Base-by-base conservation (phyloP, 495 filamentous ascomycete species). In the Aspergillus haitiensis region DNA sequence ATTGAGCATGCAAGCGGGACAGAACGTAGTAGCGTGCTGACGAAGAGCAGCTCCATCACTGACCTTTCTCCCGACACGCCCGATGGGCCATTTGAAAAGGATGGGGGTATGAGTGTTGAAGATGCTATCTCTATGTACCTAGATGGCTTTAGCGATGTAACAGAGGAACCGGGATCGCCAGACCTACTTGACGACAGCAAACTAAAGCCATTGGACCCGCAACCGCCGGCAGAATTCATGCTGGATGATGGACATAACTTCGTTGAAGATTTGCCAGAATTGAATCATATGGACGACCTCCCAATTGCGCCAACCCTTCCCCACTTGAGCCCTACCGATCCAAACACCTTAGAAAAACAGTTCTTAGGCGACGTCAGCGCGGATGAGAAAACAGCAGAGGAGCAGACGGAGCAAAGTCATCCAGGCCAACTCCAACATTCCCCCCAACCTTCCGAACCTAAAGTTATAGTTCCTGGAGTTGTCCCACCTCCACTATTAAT, bases 81-180 rank as follows among this genome's bases (percentile, higher is more conserved):
- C 59, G 78, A 80, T 55, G 75, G 70, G n/a, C 75, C 79, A 56
- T 82, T 80, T 40, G 77, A 80, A 7, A 82, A 81, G 40, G 88
- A 91, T 57, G 88, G 84, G 58, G 86, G 84, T 5, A 88, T 92
- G 80, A 96, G 87, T 60, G 83, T 96, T 3, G 93, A 98, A 63
- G 93, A 97, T 76, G 88, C 91, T 7, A 94, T 97, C 73, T 90
- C 87, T 13, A 92, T 97, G 89, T 97, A 97, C 69, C 88, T 89
- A 55, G 85, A 88, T 62, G 91, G 92, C 0, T 93, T 94, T 74
- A 79, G 79, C 55, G 87, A 89, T 47, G 72, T 80, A 40, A 74
- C 77, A 2, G 77, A 80, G 63, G 75, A 78, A 47, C 71, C 75
- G 6, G 61, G 52, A 4, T 76, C 73, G 5, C 74, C 76, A 4